Evolutionary conservation across 805 yeast genomes (phyloP).

Genomic region (Nakazawaea ishiwadae): DNA sequence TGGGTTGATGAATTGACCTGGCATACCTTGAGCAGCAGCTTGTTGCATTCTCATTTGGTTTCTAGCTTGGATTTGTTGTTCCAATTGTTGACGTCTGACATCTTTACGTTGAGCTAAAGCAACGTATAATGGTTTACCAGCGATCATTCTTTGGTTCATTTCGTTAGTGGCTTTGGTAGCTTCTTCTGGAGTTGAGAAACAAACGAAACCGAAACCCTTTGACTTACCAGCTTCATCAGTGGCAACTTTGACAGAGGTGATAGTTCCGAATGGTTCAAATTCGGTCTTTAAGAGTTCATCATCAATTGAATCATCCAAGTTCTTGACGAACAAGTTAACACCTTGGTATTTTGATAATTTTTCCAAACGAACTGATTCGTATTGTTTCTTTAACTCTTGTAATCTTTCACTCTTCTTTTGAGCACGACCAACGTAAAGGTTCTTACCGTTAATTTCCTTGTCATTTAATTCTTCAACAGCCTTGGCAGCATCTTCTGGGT

Average conservation of each 20-base stretch:
- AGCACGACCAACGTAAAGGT: slow-evolving; percentile 94
- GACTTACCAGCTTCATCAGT: slow-evolving; percentile 91
- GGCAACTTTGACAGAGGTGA: slow-evolving; percentile 96
- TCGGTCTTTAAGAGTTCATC: slow-evolving; percentile 90
- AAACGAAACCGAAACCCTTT: slow-evolving; percentile 97
- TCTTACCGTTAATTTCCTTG: slow-evolving; percentile 78
- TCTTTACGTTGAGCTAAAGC: slow-evolving; percentile 99
- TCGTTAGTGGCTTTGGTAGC: slow-evolving; percentile 97
- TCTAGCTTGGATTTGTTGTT: slow-evolving; percentile 97
- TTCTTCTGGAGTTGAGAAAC: slow-evolving; percentile 97
- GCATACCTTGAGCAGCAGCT: slow-evolving; percentile 84
- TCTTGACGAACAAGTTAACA: slow-evolving; percentile 93
- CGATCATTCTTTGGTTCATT: slow-evolving; percentile 96
- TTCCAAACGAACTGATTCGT: slow-evolving; percentile 89
- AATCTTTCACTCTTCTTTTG: slow-evolving; percentile 98
- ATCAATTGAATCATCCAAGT: slow-evolving; percentile 89
- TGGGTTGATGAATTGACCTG: slow-evolving; percentile 84
- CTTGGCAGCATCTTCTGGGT: slow-evolving; percentile 81
- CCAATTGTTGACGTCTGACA: slow-evolving; percentile 93
- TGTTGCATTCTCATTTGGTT: slow-evolving; percentile 98
- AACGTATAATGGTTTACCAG: slow-evolving; percentile 95
- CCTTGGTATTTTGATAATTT: slow-evolving; percentile 94
- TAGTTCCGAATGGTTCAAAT: slow-evolving; percentile 88
- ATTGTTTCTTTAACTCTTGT: slow-evolving; percentile 92
- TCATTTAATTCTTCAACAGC: slow-evolving; percentile 93